A percentile compares a stretch with the other conserved stretches of the same genome.
Evolutionary conservation across 2,329 filamentous ascomycete species (phyloP).

Genomic region (Cryphonectria japonica): DNA sequence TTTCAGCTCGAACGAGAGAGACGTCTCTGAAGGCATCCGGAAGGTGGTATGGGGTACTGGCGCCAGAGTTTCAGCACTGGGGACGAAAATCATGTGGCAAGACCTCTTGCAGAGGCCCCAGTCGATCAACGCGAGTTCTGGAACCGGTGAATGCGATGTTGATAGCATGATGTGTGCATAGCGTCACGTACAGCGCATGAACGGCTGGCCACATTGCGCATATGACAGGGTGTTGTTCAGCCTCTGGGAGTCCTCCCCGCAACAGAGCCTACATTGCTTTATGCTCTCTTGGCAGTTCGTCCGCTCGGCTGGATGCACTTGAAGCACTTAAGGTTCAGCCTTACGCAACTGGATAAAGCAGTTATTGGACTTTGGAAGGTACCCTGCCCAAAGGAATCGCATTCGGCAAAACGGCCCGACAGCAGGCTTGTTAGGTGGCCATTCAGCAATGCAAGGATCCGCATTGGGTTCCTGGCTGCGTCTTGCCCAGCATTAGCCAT

Average conservation of each 20-base stretch:
- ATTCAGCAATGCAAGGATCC: not conserved
- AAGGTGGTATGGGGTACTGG: not conserved
- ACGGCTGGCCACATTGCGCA: not conserved
- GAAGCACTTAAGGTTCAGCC: not conserved
- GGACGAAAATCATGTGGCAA: not conserved
- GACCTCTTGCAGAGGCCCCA: not conserved
- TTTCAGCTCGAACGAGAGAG: not conserved
- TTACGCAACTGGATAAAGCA: slow-evolving; percentile 4
- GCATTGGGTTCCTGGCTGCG: not conserved
- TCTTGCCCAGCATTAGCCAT: slow-evolving; percentile 6
- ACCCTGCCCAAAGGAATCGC: not conserved
- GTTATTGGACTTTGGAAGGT: not conserved
- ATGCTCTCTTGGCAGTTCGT: not conserved
- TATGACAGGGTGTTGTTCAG: not conserved
- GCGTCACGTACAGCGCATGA: not conserved
- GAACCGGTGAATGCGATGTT: not conserved
- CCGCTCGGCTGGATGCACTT: not conserved
- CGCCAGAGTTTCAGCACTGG: not conserved
- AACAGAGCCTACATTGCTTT: not conserved
- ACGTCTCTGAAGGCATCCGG: not conserved
- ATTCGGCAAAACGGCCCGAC: slow-evolving; percentile 1
- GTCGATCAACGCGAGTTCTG: not conserved
- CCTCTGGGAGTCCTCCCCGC: not conserved
- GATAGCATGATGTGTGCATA: not conserved
- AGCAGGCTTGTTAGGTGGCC: not conserved